Evolutionary conservation across 768 basidiomycete species (phyloP), one percentile per base, ranked within the genome.

Genomic region (Lentinula edodes): DNA sequence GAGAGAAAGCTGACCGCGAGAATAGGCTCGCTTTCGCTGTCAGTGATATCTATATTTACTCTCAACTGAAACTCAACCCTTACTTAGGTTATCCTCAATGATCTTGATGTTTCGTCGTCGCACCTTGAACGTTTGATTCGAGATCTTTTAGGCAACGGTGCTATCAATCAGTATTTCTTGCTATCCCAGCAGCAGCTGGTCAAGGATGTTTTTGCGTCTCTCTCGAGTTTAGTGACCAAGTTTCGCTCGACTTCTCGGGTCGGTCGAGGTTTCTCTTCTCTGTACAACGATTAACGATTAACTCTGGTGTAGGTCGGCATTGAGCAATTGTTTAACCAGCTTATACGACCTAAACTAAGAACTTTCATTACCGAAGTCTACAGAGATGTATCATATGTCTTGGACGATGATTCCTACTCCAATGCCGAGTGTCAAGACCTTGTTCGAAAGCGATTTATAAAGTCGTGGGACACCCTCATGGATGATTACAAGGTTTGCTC

Each of bases 321-420:
- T 32, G 97, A 99, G 66, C 93, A 96, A 67, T 78, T 98, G 41
- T 98, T 98, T 79, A 98, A 95, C 67, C 96, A 98, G 70, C 79
- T 98, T 9, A 82, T 95, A 67, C 84, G 95, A 18, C 95, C 97
- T 0, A 88, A 87, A 62, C 73, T 99, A 52, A 86, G 97, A 28
- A 90, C 84, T 39, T 78, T 98, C 51, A 80, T 98, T 52, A 74
- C 85, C 5, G 97, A 98, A 63, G 83, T 94, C 6, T 97, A 96
- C 74, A 94, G 89, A 70, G 95, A 95, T 64, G 82, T 94, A 6
- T 85, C 86, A 5, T 98, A 99, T 70, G 72, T 90, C 23, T 77
- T 98, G 13, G 94, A 97, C 67, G 96, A 98, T 57, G 94, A 97
- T 62, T 77, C 77, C 0, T 98, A 96, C 69, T 77, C 88, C 2